Evolutionary conservation across 2,329 filamentous ascomycete species (phyloP), one percentile per base, ranked within the genome.

Genomic region (Neonectria coccinea): DNA sequence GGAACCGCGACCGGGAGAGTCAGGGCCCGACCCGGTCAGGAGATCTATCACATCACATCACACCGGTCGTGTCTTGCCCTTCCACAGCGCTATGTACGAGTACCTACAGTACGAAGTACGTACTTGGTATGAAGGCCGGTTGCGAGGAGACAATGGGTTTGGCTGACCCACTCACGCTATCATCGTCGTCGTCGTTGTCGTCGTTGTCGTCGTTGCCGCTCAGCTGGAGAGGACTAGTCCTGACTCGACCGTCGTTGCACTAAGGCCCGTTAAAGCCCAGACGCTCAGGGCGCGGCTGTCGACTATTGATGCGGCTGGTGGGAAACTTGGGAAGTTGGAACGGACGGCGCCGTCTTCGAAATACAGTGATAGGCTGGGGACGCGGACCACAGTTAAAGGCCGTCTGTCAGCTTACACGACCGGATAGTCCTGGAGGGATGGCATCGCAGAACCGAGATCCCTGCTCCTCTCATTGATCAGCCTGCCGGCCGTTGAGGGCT

Each of bases 241-340:
- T 42, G 33, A 51, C 47, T 29, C 12, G 47, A 48, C 20, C 7
- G 54, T 58, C 44, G 55, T 59, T 57, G 55, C 61, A 55, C 57
- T 59, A 51, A 60, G n/a, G 56, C 45, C 45, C 42, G 52, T 33
- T 55, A 47, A 45, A 48, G 44, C 57, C 58, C 52, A 56, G 51
- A 39, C 56, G 29, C 31, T 67, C 41, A 59, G 64, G 52, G 36
- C 58, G 59, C 62, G 58, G 63, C 36, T 58, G 39, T 55, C 52
- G 41, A 56, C 47, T 59, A 66, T 64, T 57, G 48, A 53, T 57
- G 62, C 55, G 55, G 45, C 50, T 56, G 62, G 55, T 8, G 36
- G 16, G 36, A 39, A 39, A 39, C 14, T 39, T 39, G 36, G 36
- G 36, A 39, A 39, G 36, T 39, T 39, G 36, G 36, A 39, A 39